A percentile compares a stretch with the other conserved stretches of the same genome.
phyloP scores from a whole-genome alignment of 352 stramenopile species.

The Phytopythium chamaehyphon region DNA sequence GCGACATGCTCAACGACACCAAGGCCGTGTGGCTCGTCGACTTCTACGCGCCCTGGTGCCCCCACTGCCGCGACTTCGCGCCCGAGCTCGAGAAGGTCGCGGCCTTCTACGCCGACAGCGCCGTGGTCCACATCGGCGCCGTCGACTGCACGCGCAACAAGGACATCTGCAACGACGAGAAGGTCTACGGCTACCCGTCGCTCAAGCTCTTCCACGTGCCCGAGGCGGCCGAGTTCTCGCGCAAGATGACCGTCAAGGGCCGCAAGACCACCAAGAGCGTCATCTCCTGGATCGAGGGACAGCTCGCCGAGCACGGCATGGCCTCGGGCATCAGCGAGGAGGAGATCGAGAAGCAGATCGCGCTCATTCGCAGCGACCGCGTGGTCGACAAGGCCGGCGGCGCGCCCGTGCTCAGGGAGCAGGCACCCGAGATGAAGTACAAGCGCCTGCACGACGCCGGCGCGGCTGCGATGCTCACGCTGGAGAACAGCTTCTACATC shows the following conservation, averaged over 20 bases:
- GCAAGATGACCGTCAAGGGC: conserved; percentile 27
- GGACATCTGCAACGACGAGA: conserved; percentile 54
- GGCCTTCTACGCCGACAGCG: conserved; percentile 54
- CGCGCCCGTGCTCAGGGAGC: conserved; percentile 25
- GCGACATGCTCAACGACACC: conserved; percentile 41
- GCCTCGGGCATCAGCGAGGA: conserved; percentile 45
- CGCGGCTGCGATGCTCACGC: conserved; percentile 54
- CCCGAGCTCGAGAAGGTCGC: conserved; percentile 69
- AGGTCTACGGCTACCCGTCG: conserved; percentile 57
- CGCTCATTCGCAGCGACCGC: conserved; percentile 40
- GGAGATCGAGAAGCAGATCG: conserved; percentile 40
- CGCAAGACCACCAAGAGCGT: conserved; percentile 36
- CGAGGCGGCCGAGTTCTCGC: conserved; percentile 14
- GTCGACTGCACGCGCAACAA: conserved; percentile 71
- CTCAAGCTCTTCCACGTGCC: conserved; percentile 77
- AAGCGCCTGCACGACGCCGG: conserved; percentile 64
- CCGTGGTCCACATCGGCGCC: conserved; percentile 57
- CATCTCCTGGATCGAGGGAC: conserved; percentile 60
- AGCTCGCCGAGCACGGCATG: conserved; percentile 47
- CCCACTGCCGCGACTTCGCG: conserved; percentile 76
- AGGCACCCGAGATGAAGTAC: conserved; percentile 60
- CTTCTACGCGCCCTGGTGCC: conserved; percentile 85
- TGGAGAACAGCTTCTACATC: conserved; percentile 76
- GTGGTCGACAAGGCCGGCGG: conserved; percentile 17
- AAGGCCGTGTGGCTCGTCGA: conserved; percentile 73